phyloP scores from a whole-genome alignment of 129 eudicot genomes.

The Artemisia tridentata region DNA sequence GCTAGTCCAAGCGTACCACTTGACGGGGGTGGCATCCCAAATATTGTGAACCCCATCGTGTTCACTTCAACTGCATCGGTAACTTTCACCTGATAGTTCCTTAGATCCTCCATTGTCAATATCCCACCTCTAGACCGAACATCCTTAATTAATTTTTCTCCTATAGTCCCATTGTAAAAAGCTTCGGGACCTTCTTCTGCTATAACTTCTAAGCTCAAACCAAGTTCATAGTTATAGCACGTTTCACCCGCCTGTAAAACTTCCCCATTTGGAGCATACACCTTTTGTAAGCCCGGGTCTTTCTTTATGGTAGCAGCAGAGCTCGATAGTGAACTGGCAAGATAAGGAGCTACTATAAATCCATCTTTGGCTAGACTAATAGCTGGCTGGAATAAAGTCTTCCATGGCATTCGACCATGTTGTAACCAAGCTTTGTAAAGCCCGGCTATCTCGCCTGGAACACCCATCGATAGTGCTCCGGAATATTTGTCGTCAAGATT shows the following conservation, averaged over 20 bases:
- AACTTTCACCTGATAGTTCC: conserved; percentile 60
- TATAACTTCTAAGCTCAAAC: conserved; percentile 63
- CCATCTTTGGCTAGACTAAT: conserved; percentile 73
- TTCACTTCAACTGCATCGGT: conserved; percentile 60
- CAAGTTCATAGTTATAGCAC: conserved; percentile 70
- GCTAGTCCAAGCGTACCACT: conserved; percentile 89
- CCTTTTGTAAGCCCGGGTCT: conserved; percentile 67
- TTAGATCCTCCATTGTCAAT: conserved; percentile 83
- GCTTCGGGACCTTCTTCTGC: conserved; percentile 80
- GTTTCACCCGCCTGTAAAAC: conserved; percentile 61
- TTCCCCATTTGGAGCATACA: conserved; percentile 68
- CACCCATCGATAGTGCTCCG: conserved; percentile 74
- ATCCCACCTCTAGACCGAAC: conserved; percentile 76
- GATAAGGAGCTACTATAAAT: conserved; percentile 62
- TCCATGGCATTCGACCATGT: conserved; percentile 81
- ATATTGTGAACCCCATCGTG: conserved; percentile 73
- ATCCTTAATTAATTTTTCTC: conserved; percentile 66
- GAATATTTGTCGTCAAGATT: conserved; percentile 39
- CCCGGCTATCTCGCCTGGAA: conserved; percentile 91
- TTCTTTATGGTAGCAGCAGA: conserved; percentile 25
- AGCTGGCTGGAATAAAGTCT: conserved; percentile 64
- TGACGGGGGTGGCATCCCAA: conserved; percentile 98
- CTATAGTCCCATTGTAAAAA: conserved; percentile 66
- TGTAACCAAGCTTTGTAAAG: conserved; percentile 76
- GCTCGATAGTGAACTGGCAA: conserved; percentile 36